Evolutionary conservation across 179 eudicot genomes (phyloP), one percentile per base, ranked within the genome.

Genomic region (Silene noctiflora): DNA sequence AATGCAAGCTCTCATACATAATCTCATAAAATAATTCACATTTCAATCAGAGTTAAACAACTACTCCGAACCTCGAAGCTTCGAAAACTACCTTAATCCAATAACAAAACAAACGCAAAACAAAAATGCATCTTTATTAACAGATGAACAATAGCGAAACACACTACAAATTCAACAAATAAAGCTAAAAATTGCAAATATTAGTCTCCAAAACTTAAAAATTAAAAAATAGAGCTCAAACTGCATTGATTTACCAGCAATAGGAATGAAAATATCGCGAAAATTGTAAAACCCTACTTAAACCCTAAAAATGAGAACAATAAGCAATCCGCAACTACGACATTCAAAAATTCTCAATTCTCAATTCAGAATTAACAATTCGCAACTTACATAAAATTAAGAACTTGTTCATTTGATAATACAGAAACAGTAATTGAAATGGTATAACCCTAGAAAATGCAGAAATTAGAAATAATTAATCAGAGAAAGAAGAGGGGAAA

Each of bases 361-460:
- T 13, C 27, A 63, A 63, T 63, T 22, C 27, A 2, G 12, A 3
- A 19, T 6, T 20, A 1, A 61, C 27, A 6, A 6, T 12, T n/a
- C 4, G 0, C 25, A 51, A 51, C 5, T 72, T 44, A 71, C 76
- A 79, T 81, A 87, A 83, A 82, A 83, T 81, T 44, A 69, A 53
- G n/a, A 51, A 51, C n/a, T 51, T 16, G 46, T 39, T 17, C 10
- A 17, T n/a, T n/a, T 58, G 58, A 56, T 53, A 6, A 68, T 11
- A 42, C 35, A 51, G 16, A n/a, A 12, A 51, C 58, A 12, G n/a
- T 12, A 51, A 16, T 4, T 51, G 58, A 67, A 44, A 72, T 42
- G 35, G 68, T 72, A 65, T 81, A 84, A 82, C 87, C 87, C 83
- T 76, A 70, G 75, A 73, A 78, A 88, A 84, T 83, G 83, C 85